Conservation (phyloP, 2,329 filamentous ascomycete species). For the Leptographium lundbergii region DNA sequence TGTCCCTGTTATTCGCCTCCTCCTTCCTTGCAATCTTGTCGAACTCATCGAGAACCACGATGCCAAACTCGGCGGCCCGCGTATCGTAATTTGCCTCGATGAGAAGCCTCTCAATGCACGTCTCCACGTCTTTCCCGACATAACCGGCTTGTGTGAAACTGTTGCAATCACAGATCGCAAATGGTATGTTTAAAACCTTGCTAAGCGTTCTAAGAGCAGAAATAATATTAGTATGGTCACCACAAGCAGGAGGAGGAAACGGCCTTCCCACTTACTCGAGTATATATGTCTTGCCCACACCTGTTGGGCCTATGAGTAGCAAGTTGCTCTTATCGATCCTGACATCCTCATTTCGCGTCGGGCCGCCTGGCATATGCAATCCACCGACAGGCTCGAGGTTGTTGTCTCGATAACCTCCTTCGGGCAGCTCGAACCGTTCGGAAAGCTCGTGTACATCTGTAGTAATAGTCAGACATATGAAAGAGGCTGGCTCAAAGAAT, state of each 20-base stretch:
- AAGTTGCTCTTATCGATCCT: constrained; percentile 95
- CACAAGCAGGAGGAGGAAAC: neutral
- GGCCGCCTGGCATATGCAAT: constrained; percentile 37
- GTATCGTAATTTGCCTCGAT: constrained; percentile 86
- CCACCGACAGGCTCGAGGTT: constrained; percentile 23
- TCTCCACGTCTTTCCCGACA: constrained; percentile 95
- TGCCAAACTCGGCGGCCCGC: constrained; percentile 73
- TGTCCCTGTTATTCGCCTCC: constrained; percentile 79
- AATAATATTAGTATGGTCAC: neutral
- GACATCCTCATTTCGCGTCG: constrained; percentile 32
- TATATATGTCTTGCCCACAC: constrained; percentile 94
- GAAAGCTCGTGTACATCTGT: constrained; percentile 39
- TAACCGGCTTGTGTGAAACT: constrained; percentile 94
- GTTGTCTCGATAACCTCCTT: constrained; percentile 13
- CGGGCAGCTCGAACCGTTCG: constrained; percentile 26
- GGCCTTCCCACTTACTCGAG: constrained; percentile 37
- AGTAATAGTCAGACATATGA: constrained; percentile 10
- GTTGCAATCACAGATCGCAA: constrained; percentile 91
- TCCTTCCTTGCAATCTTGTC: constrained; percentile 92
- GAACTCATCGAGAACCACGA: constrained; percentile 92
- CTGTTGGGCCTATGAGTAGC: constrained; percentile 78
- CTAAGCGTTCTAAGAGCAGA: constrained; percentile 60
- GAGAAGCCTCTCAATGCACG: constrained; percentile 80
- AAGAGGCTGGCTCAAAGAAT: constrained; percentile 19
- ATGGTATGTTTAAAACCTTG: constrained; percentile 85